Base-by-base conservation (phyloP, 2,329 filamentous ascomycete species). In the Bretziella fagacearum region DNA sequence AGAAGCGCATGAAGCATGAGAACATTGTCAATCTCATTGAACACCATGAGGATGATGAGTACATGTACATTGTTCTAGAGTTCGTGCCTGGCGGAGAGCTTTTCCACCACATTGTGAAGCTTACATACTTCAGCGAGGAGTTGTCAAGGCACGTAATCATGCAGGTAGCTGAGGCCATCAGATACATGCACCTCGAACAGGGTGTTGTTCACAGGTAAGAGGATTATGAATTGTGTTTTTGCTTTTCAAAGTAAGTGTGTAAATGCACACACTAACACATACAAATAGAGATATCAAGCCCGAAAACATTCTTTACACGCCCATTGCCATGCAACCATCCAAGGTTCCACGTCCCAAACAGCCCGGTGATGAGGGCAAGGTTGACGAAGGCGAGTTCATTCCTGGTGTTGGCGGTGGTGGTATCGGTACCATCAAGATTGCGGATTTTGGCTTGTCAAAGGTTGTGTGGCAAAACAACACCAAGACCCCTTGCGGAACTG, bases 401-500 rank as follows among this genome's bases (percentile, higher is more conserved):
- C 73, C 69, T 15, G 87, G 87, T 2, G 64, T 81, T 29, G 91
- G 91, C 35, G 72, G 83, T 1, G 91, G 91, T 49, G 91, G 89
- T 33, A 98, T 98, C 53, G 91, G 91, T 26, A 69, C 74, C 53
- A 94, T 98, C 66, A 96, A 98, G 69, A 89, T 98, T 62, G 91
- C 91, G 59, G 91, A 98, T 59, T 98, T 98, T 59, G 91, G 91
- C 46, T 70, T 98, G 7, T 95, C 89, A 53, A 98, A 98, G 65
- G 83, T 98, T 54, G 85, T 98, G 13, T 98, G 91, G 91, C 91
- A 96, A 57, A 91, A 78, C 55, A 84, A 93, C 59, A 98, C 91
- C 7, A 96, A 95, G 84, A 98, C 91, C 2, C 91, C 91, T n/a
- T 98, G 91, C 61, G 91, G 91, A 49, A 98, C 91, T 0, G 91